These are phyloP conservation scores for Saccharomycopsis oosterbeekiorum DNA, from an alignment of 805 yeast genomes.

Conservation along the genomic window DNA sequence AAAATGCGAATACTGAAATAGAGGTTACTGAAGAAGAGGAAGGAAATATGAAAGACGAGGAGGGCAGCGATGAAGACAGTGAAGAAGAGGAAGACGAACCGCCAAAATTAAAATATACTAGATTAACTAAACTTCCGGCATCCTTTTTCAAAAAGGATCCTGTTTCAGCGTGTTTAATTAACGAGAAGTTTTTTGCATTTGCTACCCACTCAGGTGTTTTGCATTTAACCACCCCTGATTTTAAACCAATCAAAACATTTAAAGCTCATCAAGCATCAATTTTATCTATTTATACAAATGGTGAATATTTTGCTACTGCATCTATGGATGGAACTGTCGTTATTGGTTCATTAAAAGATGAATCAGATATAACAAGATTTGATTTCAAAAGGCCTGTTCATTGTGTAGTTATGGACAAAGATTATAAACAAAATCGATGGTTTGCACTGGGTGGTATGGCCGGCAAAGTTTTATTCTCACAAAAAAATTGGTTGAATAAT, in stretches of 20 bases:
- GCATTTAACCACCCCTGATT: constrained; percentile 53
- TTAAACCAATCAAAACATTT: constrained; percentile 56
- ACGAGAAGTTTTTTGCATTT: constrained; percentile 55
- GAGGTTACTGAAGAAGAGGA: constrained; percentile 19
- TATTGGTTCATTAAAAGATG: constrained; percentile 57
- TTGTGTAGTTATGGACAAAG: constrained; percentile 70
- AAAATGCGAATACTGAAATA: too few relatives aligned
- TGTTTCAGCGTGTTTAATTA: constrained; percentile 57
- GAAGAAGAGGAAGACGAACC: constrained; percentile 32
- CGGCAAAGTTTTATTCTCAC: constrained; percentile 68
- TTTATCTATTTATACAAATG: constrained; percentile 62
- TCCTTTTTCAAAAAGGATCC: constrained; percentile 69
- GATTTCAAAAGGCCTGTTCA: constrained; percentile 86
- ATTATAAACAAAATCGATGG: constrained; percentile 49
- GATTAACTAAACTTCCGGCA: constrained; percentile 58
- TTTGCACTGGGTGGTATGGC: constrained; percentile 87
- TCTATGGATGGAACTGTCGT: constrained; percentile 93
- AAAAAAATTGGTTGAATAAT: constrained; percentile 80
- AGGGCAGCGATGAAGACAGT: constrained; percentile 21
- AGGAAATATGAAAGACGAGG: constrained; percentile 19
- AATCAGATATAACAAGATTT: constrained; percentile 55
- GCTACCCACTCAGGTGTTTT: constrained; percentile 87
- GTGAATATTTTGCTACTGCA: constrained; percentile 69
- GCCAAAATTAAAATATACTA: constrained; percentile 64
- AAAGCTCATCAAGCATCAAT: constrained; percentile 84